A percentile compares a stretch with the other conserved stretches of the same genome.
These are phyloP conservation scores for Pythium scleroteichum DNA, from an alignment of 352 stramenopile species.

Conservation along the genomic window DNA sequence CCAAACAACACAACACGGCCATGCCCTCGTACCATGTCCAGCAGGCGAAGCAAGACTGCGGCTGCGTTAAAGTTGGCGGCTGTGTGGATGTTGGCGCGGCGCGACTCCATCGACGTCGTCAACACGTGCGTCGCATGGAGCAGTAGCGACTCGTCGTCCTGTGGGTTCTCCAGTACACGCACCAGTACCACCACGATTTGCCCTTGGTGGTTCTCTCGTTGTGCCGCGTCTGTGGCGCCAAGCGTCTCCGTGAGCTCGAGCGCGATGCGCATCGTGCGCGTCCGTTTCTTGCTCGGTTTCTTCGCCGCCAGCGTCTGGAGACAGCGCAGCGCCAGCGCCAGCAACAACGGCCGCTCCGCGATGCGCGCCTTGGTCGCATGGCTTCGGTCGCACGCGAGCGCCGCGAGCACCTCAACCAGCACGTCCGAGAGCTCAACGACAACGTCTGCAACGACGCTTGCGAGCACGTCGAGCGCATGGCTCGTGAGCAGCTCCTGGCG, in stretches of 20 bases:
- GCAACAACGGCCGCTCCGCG: slow-evolving; percentile 12
- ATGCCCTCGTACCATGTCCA: slow-evolving; percentile 30
- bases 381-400: slow-evolving; percentile 35
- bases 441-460: slow-evolving; percentile 30
- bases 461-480: slow-evolving; percentile 30
- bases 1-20: neutral
- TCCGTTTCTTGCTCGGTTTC: slow-evolving; percentile 35
- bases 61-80: slow-evolving; percentile 38
- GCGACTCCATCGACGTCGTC: slow-evolving; percentile 35
- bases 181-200: slow-evolving; percentile 27
- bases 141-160: slow-evolving; percentile 41
- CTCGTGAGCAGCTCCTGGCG: slow-evolving; percentile 33
- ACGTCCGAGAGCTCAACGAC: slow-evolving; percentile 32
- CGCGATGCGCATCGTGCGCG: slow-evolving; percentile 40
- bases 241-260: slow-evolving; percentile 46
- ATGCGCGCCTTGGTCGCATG: slow-evolving; percentile 6
- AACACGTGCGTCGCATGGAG: slow-evolving; percentile 42
- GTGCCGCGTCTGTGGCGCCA: slow-evolving; percentile 15
- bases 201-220: slow-evolving; percentile 4
- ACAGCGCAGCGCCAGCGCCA: slow-evolving; percentile 33
- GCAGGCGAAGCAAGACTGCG: slow-evolving; percentile 33
- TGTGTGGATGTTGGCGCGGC: slow-evolving; percentile 30
- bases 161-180: slow-evolving; percentile 31
- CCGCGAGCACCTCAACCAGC: slow-evolving; percentile 46
- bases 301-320: slow-evolving; percentile 18